Evolutionary conservation across 148 eudicot species (phyloP), one percentile per base, ranked within the genome.

Genomic region (Fagopyrum esculentum): DNA sequence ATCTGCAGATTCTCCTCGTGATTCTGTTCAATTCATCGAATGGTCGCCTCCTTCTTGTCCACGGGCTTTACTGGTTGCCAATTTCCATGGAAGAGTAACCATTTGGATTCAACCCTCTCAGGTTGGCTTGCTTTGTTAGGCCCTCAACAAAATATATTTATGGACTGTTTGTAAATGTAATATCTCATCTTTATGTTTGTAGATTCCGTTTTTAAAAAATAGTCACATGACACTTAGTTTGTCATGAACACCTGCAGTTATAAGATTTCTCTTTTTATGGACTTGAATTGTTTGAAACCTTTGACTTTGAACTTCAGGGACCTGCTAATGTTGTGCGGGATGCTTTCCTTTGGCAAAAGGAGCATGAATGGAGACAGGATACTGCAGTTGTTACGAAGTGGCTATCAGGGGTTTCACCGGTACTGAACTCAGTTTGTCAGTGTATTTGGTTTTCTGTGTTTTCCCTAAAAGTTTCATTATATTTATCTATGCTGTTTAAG

Each of bases 361-460:
- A 92, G 81, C 92, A 95, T 82, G 99, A 95, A 80, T 95, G 99
- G 99, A 88, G 91, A 76, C 99, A 95, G 83, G 99, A 95, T 89
- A 90, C 90, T 83, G 99, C 99, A 74, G 99, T 95, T 86, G 90
- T 87, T 75, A 95, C 99, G 16, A 95, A 95, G 86, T 95, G 99
- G 99, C 86, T 95, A 15, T 90, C 99, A 35, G 99, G 99, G 76
- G 83, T 85, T 73, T 89, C 99, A 73, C 96, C 97, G 78, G 99
- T 95, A 89, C 76, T 88, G 63, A 48, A 43, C 56, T 76, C 26
- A 80, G 80, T 26, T 19, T 57, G 59, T 68, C 35, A 19, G 46
- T 75, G 47, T 13, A 15, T 60, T 57, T 44, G n/a, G 9, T 3
- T 73, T 70, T 74, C 77, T 59, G 80, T 15, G 52, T 59, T 74